Percentiles rank a stretch among this genome's conserved stretches.
These are phyloP conservation scores for Nigrograna mackinnonii DNA, from an alignment of 2,329 filamentous ascomycete species.

Conservation along the genomic window DNA sequence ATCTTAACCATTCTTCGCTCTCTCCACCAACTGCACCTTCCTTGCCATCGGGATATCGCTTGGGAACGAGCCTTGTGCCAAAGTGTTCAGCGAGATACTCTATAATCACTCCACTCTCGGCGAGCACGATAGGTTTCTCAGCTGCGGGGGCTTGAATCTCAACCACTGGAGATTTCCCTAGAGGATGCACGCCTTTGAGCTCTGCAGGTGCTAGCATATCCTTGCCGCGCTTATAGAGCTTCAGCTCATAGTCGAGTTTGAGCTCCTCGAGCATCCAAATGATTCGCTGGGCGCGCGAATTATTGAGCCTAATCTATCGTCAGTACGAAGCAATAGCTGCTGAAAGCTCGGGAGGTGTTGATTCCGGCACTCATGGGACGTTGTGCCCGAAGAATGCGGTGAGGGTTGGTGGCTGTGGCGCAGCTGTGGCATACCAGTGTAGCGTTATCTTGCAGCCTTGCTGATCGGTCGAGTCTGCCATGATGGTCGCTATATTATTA, in stretches of 20 bases:
- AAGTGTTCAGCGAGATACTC: conserved; percentile 80
- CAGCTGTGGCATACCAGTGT: conserved; percentile 32
- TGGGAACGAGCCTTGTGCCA: conserved; percentile 55
- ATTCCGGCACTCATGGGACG: conserved; percentile 3
- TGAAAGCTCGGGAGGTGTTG: conserved; percentile 7
- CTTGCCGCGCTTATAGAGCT: conserved; percentile 71
- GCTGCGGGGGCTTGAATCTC: conserved; percentile 59
- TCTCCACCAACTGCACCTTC: conserved; percentile 61
- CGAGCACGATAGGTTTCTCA: conserved; percentile 64
- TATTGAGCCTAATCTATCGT: conserved; percentile 68
- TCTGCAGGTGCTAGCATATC: conserved; percentile 74
- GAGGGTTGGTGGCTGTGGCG: conserved; percentile 10
- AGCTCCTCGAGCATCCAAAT: conserved; percentile 87
- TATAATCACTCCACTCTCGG: conserved; percentile 79
- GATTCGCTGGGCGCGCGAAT: conserved; percentile 81
- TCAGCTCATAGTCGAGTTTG: conserved; percentile 75
- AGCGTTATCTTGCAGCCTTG: conserved; percentile 39
- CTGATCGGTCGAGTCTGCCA: conserved; percentile 24
- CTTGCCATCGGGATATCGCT: conserved; percentile 55
- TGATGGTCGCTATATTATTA: too few relatives aligned
- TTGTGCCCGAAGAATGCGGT: conserved; percentile 5
- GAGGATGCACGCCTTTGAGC: conserved; percentile 76
- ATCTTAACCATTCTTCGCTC: conserved; percentile 63
- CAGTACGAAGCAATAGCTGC: conserved; percentile 5
- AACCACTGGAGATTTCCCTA: conserved; percentile 86